Percentiles rank a stretch among this genome's conserved stretches.
phyloP scores from a whole-genome alignment of 1,139 yeast genomes.

The Yamadazyma sp. region DNA sequence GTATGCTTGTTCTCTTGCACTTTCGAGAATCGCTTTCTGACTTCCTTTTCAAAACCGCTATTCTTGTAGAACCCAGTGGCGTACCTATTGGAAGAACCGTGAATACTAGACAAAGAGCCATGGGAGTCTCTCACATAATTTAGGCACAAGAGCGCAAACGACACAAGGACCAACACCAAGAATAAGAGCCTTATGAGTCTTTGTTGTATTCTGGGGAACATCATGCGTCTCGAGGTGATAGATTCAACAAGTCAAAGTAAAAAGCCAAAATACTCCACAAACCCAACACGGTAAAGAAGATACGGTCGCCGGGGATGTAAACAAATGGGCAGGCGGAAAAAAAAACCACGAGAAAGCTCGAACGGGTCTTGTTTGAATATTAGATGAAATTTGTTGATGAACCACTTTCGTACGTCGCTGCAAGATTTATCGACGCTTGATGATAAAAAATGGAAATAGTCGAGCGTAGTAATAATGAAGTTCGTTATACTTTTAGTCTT shows the following conservation, averaged over 20 bases:
- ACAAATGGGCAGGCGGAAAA: no score
- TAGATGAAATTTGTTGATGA: no score
- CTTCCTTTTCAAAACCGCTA: constrained; percentile 10
- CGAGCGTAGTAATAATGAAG: not conserved
- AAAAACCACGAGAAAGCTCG: not conserved
- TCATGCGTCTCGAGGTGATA: not conserved
- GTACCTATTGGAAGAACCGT: not conserved
- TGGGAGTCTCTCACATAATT: not conserved
- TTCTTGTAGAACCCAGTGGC: not conserved
- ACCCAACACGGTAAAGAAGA: no score
- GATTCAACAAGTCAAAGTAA: not conserved
- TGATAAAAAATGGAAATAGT: no score
- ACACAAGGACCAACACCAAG: not conserved
- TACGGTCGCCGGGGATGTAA: no score
- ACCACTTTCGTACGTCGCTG: no score
- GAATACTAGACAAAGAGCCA: not conserved
- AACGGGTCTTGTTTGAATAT: no score
- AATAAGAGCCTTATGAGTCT: not conserved
- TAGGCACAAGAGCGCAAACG: not conserved
- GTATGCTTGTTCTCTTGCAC: constrained; percentile 18
- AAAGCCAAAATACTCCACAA: no score
- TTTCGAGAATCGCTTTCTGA: constrained; percentile 13
- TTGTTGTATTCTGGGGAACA: constrained; percentile 4
- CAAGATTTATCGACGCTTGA: no score
- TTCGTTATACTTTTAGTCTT: not conserved